These are phyloP conservation scores for Colletotrichum neosansevieriae DNA, from an alignment of 2,329 filamentous ascomycete genomes.

Conservation along the genomic window DNA sequence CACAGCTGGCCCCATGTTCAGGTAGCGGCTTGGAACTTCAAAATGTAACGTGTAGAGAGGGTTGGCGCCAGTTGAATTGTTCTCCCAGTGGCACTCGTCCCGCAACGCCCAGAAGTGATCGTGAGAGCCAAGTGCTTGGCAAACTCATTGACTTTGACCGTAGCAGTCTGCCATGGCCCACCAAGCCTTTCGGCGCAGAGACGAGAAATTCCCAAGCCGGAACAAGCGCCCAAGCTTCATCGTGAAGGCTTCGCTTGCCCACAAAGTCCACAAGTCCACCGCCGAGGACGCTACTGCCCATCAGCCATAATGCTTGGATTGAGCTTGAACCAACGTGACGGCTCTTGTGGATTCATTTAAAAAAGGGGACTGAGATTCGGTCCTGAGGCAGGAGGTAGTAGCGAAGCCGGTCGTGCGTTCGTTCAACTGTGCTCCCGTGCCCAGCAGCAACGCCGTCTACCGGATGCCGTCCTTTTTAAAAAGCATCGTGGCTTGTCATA, in stretches of 20 bases:
- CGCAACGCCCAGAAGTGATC: conserved; percentile 35
- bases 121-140: conserved; percentile 39
- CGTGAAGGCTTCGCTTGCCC: conserved; percentile 30
- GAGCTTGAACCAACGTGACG: conserved; percentile 37
- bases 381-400: neutral
- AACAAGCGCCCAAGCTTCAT: conserved; percentile 35
- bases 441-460: conserved; percentile 22
- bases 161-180: conserved; percentile 3
- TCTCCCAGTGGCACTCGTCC: conserved; percentile 37
- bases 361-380: neutral
- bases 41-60: conserved; percentile 33
- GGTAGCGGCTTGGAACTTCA: conserved; percentile 21
- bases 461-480: conserved; percentile 3
- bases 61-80: conserved; percentile 34
- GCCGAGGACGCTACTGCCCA: conserved; percentile 22
- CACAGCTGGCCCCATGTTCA: conserved; percentile 23
- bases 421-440: conserved; percentile 15
- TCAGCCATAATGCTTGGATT: conserved; percentile 38
- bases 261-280: conserved; percentile 23
- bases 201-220: neutral
- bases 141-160: conserved; percentile 21
- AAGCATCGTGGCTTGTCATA: conserved; percentile 29
- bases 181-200: conserved; percentile 15
- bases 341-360: neutral
- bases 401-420: neutral